phyloP scores from a whole-genome alignment of 257 asterid genomes.

The Ocimum tenuiflorum region DNA sequence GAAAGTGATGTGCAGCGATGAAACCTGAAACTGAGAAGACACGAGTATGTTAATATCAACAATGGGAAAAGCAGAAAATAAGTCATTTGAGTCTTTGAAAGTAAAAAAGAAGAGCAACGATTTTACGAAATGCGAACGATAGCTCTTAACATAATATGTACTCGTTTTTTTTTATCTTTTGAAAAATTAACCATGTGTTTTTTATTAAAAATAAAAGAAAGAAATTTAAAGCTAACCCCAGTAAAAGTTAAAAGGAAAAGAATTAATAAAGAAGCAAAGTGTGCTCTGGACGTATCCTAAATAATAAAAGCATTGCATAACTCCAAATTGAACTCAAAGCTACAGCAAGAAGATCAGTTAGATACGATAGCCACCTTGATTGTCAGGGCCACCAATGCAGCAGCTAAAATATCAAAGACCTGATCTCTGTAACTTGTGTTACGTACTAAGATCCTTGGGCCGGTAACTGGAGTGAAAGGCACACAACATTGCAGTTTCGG shows the following conservation, averaged over 20 bases:
- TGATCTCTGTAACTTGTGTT: slow-evolving; percentile 55
- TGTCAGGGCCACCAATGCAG: slow-evolving; percentile 78
- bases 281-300: background rate
- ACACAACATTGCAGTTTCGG: slow-evolving; percentile 90
- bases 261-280: background rate
- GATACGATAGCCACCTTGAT: slow-evolving; percentile 44
- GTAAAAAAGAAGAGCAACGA: slow-evolving; percentile 2
- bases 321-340: background rate
- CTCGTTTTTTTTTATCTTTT: too few relatives aligned
- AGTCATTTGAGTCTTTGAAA: background rate
- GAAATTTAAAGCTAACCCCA: background rate
- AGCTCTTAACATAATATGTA: slow-evolving; percentile 10
- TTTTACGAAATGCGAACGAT: slow-evolving; percentile 2
- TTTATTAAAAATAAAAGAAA: background rate
- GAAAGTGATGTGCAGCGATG: slow-evolving; percentile 90
- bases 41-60: slow-evolving; percentile 4
- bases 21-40: slow-evolving; percentile 65
- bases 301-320: slow-evolving; percentile 6
- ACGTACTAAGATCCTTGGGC: slow-evolving; percentile 87
- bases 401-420: slow-evolving; percentile 75
- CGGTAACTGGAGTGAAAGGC: slow-evolving; percentile 95
- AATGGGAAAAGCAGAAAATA: background rate
- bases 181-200: too few relatives aligned
- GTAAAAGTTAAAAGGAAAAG: slow-evolving; percentile 10
- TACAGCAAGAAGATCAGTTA: background rate